phyloP scores from a whole-genome alignment of 495 filamentous ascomycete genomes.

The Parathielavia hyrcaniae region DNA sequence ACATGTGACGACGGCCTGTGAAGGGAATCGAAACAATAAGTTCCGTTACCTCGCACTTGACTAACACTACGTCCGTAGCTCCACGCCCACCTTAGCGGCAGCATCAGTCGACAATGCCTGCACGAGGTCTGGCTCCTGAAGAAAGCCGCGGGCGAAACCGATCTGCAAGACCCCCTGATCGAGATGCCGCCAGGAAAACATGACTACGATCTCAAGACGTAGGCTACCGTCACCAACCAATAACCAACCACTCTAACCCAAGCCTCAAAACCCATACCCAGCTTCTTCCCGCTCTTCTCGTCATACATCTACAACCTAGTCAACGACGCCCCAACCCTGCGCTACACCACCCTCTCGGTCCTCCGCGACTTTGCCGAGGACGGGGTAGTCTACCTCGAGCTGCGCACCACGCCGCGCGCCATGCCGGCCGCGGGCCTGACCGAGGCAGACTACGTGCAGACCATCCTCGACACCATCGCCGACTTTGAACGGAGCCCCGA shows the following conservation, averaged over 20 bases:
- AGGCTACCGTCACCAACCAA: conserved; percentile 34
- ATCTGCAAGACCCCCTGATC: conserved; percentile 60
- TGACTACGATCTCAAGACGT: conserved; percentile 66
- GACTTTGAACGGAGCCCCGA: conserved; percentile 33
- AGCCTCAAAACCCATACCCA: conserved; percentile 23
- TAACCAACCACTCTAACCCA: neutral
- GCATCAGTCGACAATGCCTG: conserved; percentile 67
- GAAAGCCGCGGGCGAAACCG: conserved; percentile 43
- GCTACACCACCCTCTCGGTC: conserved; percentile 60
- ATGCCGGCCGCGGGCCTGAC: conserved; percentile 49
- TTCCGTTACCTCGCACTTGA: neutral
- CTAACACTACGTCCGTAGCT: conserved; percentile 44
- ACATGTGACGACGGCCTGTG: no score
- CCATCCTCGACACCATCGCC: conserved; percentile 55
- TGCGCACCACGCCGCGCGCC: conserved; percentile 71
- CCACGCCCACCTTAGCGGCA: conserved; percentile 78
- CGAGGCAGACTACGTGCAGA: conserved; percentile 57
- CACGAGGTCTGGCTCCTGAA: conserved; percentile 68
- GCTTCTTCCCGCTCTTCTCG: conserved; percentile 73
- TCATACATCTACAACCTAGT: conserved; percentile 70
- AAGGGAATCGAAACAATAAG: no score
- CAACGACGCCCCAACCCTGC: conserved; percentile 51
- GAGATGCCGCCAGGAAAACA: conserved; percentile 64
- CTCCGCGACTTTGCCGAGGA: conserved; percentile 64
- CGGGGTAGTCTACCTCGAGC: conserved; percentile 72